Evolutionary conservation across 768 basidiomycete species (phyloP).

Genomic region (Sarcodon sp.): DNA sequence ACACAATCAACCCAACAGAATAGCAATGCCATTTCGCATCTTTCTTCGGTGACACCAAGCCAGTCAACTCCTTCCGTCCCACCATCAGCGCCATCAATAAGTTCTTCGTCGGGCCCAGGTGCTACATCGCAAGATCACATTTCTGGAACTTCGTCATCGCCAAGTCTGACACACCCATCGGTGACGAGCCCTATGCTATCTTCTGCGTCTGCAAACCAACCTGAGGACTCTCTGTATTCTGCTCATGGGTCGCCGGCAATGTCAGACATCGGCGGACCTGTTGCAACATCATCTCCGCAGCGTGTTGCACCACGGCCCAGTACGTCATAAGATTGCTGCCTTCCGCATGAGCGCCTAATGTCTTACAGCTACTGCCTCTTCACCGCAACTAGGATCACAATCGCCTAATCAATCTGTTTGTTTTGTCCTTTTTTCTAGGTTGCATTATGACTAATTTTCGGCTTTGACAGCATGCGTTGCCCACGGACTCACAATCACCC

Average conservation of each 20-base stretch:
- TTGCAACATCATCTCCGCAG: constrained; percentile 50
- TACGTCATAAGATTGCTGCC: constrained; percentile 11
- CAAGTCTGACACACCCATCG: constrained; percentile 78
- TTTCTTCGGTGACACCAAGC: constrained; percentile 16
- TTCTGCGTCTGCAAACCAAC: constrained; percentile 54
- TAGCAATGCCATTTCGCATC: constrained; percentile 11
- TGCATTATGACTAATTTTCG: neutral
- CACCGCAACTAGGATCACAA: constrained; percentile 18
- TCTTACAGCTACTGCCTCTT: constrained; percentile 27
- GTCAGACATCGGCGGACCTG: constrained; percentile 42
- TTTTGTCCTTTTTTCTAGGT: neutral
- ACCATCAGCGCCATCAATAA: constrained; percentile 24
- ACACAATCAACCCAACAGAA: constrained; percentile 22
- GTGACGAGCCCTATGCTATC: constrained; percentile 74
- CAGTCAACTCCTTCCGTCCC: constrained; percentile 24
- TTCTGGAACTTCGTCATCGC: constrained; percentile 42
- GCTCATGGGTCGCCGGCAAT: constrained; percentile 61
- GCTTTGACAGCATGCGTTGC: constrained; percentile 22
- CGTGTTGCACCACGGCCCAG: constrained; percentile 36
- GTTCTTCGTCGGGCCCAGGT: constrained; percentile 16
- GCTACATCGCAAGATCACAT: constrained; percentile 22
- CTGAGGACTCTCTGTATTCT: constrained; percentile 58
- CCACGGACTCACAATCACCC: constrained; percentile 25
- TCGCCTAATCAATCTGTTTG: constrained; percentile 7
- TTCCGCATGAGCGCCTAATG: constrained; percentile 10